Percentiles rank a stretch among this genome's conserved stretches.
Conservation (phyloP, 164 flowering plant species). For the Berberis thunbergii region DNA sequence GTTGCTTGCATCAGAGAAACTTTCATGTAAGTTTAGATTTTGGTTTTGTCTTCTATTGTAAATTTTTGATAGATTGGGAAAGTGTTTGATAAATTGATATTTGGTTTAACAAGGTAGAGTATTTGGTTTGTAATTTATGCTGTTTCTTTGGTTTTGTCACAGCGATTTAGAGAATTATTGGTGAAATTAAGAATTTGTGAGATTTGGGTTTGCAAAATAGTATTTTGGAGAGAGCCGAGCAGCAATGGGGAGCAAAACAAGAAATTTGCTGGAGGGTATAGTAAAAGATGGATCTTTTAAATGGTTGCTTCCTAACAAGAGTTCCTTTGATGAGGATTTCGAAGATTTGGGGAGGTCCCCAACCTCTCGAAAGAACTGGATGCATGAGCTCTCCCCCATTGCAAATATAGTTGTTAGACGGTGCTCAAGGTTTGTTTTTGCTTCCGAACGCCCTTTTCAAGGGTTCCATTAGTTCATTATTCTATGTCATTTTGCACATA, state of each 20-base stretch:
- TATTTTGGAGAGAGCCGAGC: conserved; percentile 8
- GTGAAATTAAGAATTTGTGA: background rate
- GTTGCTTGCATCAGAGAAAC: too few relatives aligned
- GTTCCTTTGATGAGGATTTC: conserved; percentile 59
- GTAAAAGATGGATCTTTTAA: conserved; percentile 78
- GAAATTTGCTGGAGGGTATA: conserved; percentile 62
- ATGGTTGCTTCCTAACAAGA: conserved; percentile 58
- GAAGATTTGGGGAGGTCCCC: conserved; percentile 72
- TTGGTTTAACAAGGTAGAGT: too few relatives aligned
- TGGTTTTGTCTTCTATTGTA: too few relatives aligned
- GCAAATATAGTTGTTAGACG: conserved; percentile 72
- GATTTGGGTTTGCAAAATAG: background rate
- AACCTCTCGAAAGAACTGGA: conserved; percentile 51
- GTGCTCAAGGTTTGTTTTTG: conserved; percentile 62
- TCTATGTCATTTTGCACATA: too few relatives aligned
- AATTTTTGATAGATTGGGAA: too few relatives aligned
- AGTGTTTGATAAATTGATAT: too few relatives aligned
- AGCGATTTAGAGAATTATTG: background rate
- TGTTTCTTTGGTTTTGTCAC: background rate
- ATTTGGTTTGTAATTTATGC: too few relatives aligned
- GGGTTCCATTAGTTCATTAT: too few relatives aligned
- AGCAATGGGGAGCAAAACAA: conserved; percentile 54
- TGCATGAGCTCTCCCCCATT: conserved; percentile 71
- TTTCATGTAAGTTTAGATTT: too few relatives aligned
- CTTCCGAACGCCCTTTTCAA: background rate